These are phyloP conservation scores for Aspergillus eucalypticola DNA, from an alignment of 2,329 filamentous ascomycete species.

Conservation along the genomic window DNA sequence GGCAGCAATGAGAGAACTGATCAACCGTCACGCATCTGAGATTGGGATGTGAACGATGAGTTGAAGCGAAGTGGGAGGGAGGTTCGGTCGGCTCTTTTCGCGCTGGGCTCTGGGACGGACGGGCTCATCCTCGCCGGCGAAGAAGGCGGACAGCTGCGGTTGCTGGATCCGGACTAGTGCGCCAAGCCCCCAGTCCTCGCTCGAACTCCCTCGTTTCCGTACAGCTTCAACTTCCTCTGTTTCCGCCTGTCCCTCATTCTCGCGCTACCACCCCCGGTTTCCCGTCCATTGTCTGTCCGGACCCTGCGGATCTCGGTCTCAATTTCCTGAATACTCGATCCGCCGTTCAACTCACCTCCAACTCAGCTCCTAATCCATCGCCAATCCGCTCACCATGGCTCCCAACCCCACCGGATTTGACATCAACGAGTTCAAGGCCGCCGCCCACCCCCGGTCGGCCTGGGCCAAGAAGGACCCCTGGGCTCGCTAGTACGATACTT, in stretches of 20 bases:
- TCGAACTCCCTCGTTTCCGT: slow-evolving; percentile 7
- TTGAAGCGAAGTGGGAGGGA: slow-evolving; percentile 12
- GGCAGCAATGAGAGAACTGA: slow-evolving; percentile 14
- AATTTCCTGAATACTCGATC: slow-evolving; percentile 13
- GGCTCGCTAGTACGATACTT: slow-evolving; percentile 57
- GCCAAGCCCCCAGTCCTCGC: slow-evolving; percentile 28
- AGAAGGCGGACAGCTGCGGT: slow-evolving; percentile 30
- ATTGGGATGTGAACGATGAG: slow-evolving; percentile 12
- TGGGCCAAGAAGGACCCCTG: slow-evolving; percentile 60
- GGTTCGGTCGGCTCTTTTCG: slow-evolving; percentile 22
- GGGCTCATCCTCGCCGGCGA: slow-evolving; percentile 6
- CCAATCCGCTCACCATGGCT: slow-evolving; percentile 48
- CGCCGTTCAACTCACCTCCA: slow-evolving; percentile 1
- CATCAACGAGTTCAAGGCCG: slow-evolving; percentile 73
- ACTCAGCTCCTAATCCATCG: slow-evolving; percentile 20
- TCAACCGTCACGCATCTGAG: slow-evolving; percentile 20
- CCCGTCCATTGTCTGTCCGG: slow-evolving; percentile 16
- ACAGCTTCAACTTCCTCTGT: slow-evolving; percentile 26
- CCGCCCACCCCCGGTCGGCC: slow-evolving; percentile 60
- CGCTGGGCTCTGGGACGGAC: slow-evolving; percentile 15
- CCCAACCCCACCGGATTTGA: slow-evolving; percentile 87
- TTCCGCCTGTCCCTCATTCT: slow-evolving; percentile 5
- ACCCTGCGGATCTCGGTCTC: slow-evolving; percentile 15
- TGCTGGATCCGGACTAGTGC: slow-evolving; percentile 35
- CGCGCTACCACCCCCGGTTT: slow-evolving; percentile 2